Percentiles rank a stretch among this genome's conserved stretches.
Conservation (phyloP, 2,329 filamentous ascomycete genomes). For the Diaporthe ampelina region DNA sequence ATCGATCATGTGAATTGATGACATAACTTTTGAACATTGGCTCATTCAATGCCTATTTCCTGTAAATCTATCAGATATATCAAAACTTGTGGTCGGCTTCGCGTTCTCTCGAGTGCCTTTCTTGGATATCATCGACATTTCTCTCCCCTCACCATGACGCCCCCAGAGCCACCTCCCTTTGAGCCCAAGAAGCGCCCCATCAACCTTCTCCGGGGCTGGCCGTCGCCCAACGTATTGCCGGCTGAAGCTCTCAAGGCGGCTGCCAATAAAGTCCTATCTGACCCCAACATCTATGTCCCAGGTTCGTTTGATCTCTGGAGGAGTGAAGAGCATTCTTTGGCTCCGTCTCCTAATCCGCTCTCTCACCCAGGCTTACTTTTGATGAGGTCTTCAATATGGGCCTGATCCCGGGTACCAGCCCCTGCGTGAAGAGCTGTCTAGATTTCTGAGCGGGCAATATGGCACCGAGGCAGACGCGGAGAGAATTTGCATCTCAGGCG, state of each 20-base stretch:
- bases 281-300: slow-evolving; percentile 69
- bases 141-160: slow-evolving; percentile 36
- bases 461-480: slow-evolving; percentile 58
- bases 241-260: slow-evolving; percentile 72
- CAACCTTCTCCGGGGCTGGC: slow-evolving; percentile 79
- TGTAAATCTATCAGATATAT: background rate
- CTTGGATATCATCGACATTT: background rate
- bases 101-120: background rate
- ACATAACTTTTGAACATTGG: background rate
- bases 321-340: background rate
- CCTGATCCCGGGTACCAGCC: slow-evolving; percentile 81
- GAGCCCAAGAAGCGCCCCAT: slow-evolving; percentile 59
- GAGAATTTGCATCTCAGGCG: slow-evolving; percentile 85
- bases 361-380: background rate
- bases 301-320: slow-evolving; percentile 61
- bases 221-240: slow-evolving; percentile 74
- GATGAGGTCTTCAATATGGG: slow-evolving; percentile 70
- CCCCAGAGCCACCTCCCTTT: slow-evolving; percentile 31
- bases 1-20: slow-evolving; percentile 1
- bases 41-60: background rate
- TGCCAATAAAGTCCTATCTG: slow-evolving; percentile 71
- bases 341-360: background rate
- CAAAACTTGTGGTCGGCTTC: background rate
- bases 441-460: slow-evolving; percentile 79
- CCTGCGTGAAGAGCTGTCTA: slow-evolving; percentile 76